Percentiles rank a stretch among this genome's conserved stretches.
Conservation (phyloP, 768 basidiomycete genomes). For the Guyanaporus albipodus region DNA sequence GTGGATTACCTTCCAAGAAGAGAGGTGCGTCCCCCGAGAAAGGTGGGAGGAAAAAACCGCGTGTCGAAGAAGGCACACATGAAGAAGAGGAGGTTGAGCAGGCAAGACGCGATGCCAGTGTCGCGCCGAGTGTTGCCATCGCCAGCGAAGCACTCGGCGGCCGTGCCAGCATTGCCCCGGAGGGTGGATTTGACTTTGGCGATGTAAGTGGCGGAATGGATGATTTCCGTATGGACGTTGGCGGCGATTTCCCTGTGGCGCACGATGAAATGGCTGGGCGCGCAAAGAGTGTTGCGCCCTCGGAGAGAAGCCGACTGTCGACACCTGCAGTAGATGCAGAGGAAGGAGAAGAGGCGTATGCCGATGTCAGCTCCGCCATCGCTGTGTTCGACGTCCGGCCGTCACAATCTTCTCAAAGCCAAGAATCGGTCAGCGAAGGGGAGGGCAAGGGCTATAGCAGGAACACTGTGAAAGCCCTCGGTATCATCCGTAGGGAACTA, state of each 20-base stretch:
- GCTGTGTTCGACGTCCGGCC: conserved; percentile 73
- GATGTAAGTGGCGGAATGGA: conserved; percentile 54
- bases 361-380: conserved; percentile 71
- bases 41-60: conserved; percentile 54
- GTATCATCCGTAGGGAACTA: conserved; percentile 70
- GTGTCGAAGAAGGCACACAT: conserved; percentile 46
- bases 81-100: conserved; percentile 65
- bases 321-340: conserved; percentile 63
- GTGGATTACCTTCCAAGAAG: conserved; percentile 51
- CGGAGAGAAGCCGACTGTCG: conserved; percentile 59
- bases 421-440: conserved; percentile 41
- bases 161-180: conserved; percentile 50
- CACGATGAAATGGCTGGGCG: conserved; percentile 34
- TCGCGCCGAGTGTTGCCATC: conserved; percentile 57
- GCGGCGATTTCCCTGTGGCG: conserved; percentile 39
- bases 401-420: conserved; percentile 47
- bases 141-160: conserved; percentile 54
- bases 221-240: conserved; percentile 71
- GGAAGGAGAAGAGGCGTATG: conserved; percentile 63
- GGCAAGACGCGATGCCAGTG: conserved; percentile 61
- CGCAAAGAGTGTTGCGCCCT: conserved; percentile 48
- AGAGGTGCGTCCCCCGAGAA: conserved; percentile 55
- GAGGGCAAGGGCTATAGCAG: conserved; percentile 79
- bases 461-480: conserved; percentile 83
- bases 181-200: conserved; percentile 58